Percentiles rank a stretch among this genome's conserved stretches.
phyloP scores from a whole-genome alignment of 306 rosid species.

The Styphnolobium japonicum region DNA sequence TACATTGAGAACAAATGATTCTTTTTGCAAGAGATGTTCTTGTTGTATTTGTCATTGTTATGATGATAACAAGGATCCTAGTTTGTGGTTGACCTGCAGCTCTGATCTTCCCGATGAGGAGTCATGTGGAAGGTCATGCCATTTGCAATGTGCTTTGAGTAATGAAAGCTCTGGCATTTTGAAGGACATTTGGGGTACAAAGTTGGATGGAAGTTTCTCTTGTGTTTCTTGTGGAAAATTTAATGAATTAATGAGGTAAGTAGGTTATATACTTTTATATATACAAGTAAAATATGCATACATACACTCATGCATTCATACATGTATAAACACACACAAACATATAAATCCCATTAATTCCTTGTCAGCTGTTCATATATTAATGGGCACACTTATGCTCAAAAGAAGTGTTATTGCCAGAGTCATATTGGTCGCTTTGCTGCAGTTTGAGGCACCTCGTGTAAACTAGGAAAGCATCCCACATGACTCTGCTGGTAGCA shows the following conservation, averaged over 20 bases:
- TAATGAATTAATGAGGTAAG: conserved; percentile 81
- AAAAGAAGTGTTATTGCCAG: not conserved
- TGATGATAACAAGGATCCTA: conserved; percentile 97
- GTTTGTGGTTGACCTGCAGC: conserved; percentile 85
- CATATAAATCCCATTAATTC: too few species aligned
- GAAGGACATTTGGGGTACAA: conserved; percentile 43
- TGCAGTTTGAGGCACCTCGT: conserved; percentile 24
- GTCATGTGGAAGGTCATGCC: conserved; percentile 87
- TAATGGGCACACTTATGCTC: not conserved
- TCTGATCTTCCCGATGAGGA: conserved; percentile 49
- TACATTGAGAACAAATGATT: conserved; percentile 43
- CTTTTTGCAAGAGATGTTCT: conserved; percentile 94
- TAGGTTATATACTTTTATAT: too few species aligned
- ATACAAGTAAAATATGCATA: conserved; percentile 9
- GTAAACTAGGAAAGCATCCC: not conserved
- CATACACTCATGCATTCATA: too few species aligned
- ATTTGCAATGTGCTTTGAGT: conserved; percentile 87
- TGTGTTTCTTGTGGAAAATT: conserved; percentile 78
- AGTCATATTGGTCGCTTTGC: too few species aligned
- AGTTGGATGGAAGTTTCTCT: conserved; percentile 75
- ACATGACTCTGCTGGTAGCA: not conserved
- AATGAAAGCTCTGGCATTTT: conserved; percentile 60
- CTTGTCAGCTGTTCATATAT: conserved; percentile 1
- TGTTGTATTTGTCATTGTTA: conserved; percentile 77
- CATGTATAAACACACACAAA: too few species aligned